A percentile compares a stretch with the other conserved stretches of the same genome.
Conservation (phyloP, 805 yeast species). For the Grigorovia humatica region DNA sequence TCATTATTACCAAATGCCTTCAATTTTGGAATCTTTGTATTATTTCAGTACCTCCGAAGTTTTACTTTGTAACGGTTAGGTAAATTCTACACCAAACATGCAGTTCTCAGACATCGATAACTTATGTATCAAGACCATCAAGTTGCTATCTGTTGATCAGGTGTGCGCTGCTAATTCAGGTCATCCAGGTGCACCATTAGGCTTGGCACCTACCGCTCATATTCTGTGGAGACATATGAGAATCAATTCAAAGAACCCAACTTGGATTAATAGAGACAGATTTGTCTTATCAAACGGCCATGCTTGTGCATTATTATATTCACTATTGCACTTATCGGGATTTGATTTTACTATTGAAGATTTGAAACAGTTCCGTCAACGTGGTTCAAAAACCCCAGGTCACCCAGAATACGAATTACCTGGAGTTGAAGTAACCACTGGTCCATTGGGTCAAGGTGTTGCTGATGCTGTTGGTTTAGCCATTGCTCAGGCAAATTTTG, state of each 20-base stretch:
- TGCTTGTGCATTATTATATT: constrained; percentile 84
- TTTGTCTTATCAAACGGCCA: constrained; percentile 95
- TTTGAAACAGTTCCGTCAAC: constrained; percentile 81
- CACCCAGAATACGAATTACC: constrained; percentile 91
- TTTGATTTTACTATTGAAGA: constrained; percentile 69
- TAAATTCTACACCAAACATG: constrained; percentile 8
- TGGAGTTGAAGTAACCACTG: constrained; percentile 96
- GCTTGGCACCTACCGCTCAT: constrained; percentile 94
- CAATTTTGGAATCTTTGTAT: no score
- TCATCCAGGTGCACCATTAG: constrained; percentile 99
- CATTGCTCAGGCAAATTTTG: constrained; percentile 82
- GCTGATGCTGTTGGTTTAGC: constrained; percentile 95
- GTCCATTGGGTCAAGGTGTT: constrained; percentile 98
- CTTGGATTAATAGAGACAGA: constrained; percentile 92
- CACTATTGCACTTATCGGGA: constrained; percentile 77
- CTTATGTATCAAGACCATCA: constrained; percentile 76
- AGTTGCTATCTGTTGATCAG: constrained; percentile 79
- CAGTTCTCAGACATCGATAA: constrained; percentile 50
- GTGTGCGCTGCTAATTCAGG: constrained; percentile 88
- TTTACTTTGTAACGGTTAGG: no score
- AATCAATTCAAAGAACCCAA: constrained; percentile 83
- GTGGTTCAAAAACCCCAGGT: constrained; percentile 89
- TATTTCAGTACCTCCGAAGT: no score
- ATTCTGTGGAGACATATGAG: constrained; percentile 69
- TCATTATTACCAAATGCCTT: no score